Evolutionary conservation across 73 alveolate species (phyloP), one percentile per base, ranked within the genome.

Genomic region (Stentor coeruleus): DNA sequence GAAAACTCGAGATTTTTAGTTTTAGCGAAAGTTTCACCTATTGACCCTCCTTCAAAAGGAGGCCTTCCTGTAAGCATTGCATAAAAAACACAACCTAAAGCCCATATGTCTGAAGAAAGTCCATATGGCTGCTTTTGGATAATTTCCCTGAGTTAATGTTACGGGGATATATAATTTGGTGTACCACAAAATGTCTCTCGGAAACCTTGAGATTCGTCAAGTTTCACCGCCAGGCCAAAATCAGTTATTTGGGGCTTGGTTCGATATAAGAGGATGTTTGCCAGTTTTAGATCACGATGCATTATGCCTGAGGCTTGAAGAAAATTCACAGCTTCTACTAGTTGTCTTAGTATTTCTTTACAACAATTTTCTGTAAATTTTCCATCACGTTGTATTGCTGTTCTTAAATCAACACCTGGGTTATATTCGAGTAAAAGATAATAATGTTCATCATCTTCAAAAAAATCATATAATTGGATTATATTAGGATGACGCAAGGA

Each of bases 171-270:
- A 79, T 95, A 96, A 79, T 94, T 97, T 2, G 97, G 91, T 20
- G 99, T 96, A 3, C 99, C 98, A 83, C 99, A 96, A 75, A 94
- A 91, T 3, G 99, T 96, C 81, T 42, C 86, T 31, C 98, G 58
- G 42, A 87, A 79, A 49, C 84, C 87, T 37, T 88, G 89, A 28
- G 75, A n/a, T 35, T 35, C 83, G 14, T 75, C 59, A 0, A 76
- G 38, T 59, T 87, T 81, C 26, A 88, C 92, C 3, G 97, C 92
- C 93, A 94, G 90, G 3, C 98, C 98, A 85, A 92, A 94, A 80
- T 94, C 98, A 40, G 94, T 81, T 15, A 94, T 88, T 11, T 89
- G 77, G 75, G 74, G 49, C n/a, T 88, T 86, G 57, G 83, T 83
- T 30, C 60, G 59, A 39, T 75, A 58, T 15, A 49, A 38, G 58